Evolutionary conservation across 169 alveolate genomes (phyloP).

Genomic region (Cryptosporidium felis): DNA sequence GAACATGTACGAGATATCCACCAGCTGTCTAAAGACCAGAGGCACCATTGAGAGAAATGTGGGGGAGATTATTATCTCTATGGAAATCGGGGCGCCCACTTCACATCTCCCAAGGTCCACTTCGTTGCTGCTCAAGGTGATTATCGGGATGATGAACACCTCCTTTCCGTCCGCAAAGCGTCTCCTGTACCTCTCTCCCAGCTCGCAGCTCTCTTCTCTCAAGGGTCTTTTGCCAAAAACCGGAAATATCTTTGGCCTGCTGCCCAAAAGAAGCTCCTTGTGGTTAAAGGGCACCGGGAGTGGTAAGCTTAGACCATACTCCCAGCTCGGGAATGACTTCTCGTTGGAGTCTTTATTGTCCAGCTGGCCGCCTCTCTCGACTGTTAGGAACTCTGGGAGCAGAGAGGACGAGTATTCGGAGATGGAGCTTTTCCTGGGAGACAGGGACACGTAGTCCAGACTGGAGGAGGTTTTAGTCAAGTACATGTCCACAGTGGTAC

Average conservation of each 20-base stretch:
- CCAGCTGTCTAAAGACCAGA: constrained; percentile 14
- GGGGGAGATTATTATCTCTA: constrained; percentile 31
- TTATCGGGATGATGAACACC: constrained; percentile 32
- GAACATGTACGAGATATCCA: constrained; percentile 20
- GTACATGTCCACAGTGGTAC: constrained; percentile 43
- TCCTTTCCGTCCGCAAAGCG: background rate
- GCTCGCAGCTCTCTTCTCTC: background rate
- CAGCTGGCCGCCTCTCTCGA: background rate
- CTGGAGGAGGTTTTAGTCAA: constrained; percentile 33
- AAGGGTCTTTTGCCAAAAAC: constrained; percentile 69
- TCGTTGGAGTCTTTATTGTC: background rate
- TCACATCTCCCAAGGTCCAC: background rate
- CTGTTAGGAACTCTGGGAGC: constrained; percentile 42
- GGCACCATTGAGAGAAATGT: constrained; percentile 47
- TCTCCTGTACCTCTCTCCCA: background rate
- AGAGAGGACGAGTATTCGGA: constrained; percentile 47
- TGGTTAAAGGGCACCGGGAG: constrained; percentile 37
- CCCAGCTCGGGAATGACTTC: constrained; percentile 64
- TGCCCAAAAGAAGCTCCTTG: background rate
- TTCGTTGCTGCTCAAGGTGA: constrained; percentile 16
- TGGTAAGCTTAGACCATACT: constrained; percentile 49
- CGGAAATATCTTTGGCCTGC: constrained; percentile 57
- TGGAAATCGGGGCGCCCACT: background rate
- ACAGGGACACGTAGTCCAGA: constrained; percentile 7
- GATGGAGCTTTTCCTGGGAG: constrained; percentile 3